A percentile compares a stretch with the other conserved stretches of the same genome.
phyloP scores from a whole-genome alignment of 2,329 filamentous ascomycete genomes.

The Fusarium nelsonii region DNA sequence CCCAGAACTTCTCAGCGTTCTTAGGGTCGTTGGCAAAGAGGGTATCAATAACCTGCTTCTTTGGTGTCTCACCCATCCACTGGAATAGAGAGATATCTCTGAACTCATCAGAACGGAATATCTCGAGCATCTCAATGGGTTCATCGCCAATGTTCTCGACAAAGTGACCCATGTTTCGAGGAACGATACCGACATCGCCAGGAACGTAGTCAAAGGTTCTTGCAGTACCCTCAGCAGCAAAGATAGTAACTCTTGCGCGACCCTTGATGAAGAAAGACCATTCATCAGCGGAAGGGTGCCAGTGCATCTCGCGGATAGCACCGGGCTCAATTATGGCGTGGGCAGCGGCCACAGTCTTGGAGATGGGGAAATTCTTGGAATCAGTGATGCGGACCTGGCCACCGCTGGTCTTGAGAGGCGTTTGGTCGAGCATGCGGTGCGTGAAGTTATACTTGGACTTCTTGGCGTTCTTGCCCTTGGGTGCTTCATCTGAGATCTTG shows the following conservation, averaged over 20 bases:
- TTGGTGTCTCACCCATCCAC: constrained; percentile 80
- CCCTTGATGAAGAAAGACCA: constrained; percentile 85
- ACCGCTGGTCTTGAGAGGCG: constrained; percentile 69
- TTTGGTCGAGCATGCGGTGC: constrained; percentile 77
- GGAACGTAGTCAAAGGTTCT: constrained; percentile 81
- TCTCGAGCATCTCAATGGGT: constrained; percentile 79
- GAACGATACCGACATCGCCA: constrained; percentile 83
- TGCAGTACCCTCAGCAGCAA: constrained; percentile 75
- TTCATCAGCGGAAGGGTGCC: constrained; percentile 83
- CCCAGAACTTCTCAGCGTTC: constrained; percentile 71
- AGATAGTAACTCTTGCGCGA: constrained; percentile 79
- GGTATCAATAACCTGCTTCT: constrained; percentile 74
- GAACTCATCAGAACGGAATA: constrained; percentile 79
- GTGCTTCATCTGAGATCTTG: constrained; percentile 74
- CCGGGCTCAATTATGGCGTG: constrained; percentile 78
- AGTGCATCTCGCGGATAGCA: constrained; percentile 83
- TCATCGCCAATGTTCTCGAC: constrained; percentile 86
- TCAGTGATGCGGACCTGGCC: constrained; percentile 81
- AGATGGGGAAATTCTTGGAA: constrained; percentile 80
- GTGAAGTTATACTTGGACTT: constrained; percentile 77
- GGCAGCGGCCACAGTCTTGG: constrained; percentile 78
- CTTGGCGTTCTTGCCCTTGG: constrained; percentile 71
- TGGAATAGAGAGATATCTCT: constrained; percentile 80
- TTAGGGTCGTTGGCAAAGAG: constrained; percentile 72
- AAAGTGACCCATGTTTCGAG: constrained; percentile 82